phyloP scores from a whole-genome alignment of 768 basidiomycete genomes.

The Chlorophyllum brunneum region DNA sequence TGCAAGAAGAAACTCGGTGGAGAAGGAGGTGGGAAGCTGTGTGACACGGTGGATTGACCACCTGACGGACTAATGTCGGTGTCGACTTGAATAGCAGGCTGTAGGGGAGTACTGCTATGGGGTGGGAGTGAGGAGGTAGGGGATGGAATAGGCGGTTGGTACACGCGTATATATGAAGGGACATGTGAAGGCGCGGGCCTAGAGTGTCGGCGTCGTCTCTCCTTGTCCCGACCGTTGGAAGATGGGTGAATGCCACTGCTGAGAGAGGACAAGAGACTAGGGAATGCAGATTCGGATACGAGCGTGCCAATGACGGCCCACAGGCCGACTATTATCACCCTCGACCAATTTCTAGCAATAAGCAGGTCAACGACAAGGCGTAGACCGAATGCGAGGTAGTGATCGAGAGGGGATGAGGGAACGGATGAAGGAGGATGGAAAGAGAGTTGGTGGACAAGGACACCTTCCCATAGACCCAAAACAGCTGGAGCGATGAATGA shows the following conservation, averaged over 20 bases:
- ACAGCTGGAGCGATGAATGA: slow-evolving; percentile 29
- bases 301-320: slow-evolving; percentile 34
- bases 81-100: slow-evolving; percentile 19
- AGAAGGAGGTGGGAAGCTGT: slow-evolving; percentile 24
- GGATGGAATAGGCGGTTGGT: slow-evolving; percentile 19
- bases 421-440: slow-evolving; percentile 34
- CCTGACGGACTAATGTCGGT: not conserved
- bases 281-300: slow-evolving; percentile 28
- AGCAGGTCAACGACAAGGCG: slow-evolving; percentile 40
- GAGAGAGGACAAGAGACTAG: slow-evolving; percentile 18
- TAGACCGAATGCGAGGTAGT: slow-evolving; percentile 39
- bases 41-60: slow-evolving; percentile 1
- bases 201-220: slow-evolving; percentile 25
- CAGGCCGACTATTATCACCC: slow-evolving; percentile 31
- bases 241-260: slow-evolving; percentile 10
- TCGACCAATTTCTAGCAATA: slow-evolving; percentile 29
- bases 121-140: slow-evolving; percentile 18
- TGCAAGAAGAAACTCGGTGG: slow-evolving; percentile 39
- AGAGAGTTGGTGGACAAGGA: slow-evolving; percentile 37
- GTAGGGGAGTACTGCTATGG: slow-evolving; percentile 16
- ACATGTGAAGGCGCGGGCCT: slow-evolving; percentile 25
- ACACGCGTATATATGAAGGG: slow-evolving; percentile 28
- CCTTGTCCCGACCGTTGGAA: slow-evolving; percentile 16
- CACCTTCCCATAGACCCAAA: slow-evolving; percentile 42
- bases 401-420: slow-evolving; percentile 29